phyloP scores from a whole-genome alignment of 352 stramenopile species.

The Phytophthora sojae region DNA sequence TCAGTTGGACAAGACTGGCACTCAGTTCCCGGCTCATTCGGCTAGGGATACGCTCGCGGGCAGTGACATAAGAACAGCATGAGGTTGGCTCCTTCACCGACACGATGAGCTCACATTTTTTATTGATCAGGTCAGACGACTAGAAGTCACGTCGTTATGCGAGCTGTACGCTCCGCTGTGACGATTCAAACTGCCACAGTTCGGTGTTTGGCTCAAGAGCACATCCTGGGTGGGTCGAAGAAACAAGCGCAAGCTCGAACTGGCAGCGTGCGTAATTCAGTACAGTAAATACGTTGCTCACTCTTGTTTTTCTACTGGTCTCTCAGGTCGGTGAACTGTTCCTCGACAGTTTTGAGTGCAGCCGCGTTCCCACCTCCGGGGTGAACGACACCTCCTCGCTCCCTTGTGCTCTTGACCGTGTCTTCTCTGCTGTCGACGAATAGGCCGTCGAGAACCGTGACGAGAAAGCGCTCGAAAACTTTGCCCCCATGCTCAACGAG shows the following conservation, averaged over 20 bases:
- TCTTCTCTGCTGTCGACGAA: background rate
- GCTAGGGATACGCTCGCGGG: background rate
- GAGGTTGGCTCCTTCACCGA: background rate
- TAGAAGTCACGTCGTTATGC: background rate
- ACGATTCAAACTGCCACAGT: no score
- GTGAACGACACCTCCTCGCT: background rate
- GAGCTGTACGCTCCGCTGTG: no score
- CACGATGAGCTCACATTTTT: background rate
- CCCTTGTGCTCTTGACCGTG: background rate
- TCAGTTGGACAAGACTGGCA: background rate
- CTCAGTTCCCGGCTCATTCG: background rate
- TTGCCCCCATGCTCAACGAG: background rate
- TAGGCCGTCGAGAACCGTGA: background rate
- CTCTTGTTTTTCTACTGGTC: background rate
- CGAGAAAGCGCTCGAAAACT: background rate
- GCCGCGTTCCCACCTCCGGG: background rate
- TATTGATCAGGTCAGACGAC: background rate
- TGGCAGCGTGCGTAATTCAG: no score
- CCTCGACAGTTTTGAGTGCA: background rate
- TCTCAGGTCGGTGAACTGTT: conserved; percentile 6
- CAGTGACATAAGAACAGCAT: background rate
- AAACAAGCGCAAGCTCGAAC: no score
- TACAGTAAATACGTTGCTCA: background rate
- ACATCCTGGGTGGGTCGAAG: no score
- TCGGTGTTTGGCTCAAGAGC: no score